Evolutionary conservation across 768 basidiomycete species (phyloP).

Genomic region (Neoboletus subvelutipes): DNA sequence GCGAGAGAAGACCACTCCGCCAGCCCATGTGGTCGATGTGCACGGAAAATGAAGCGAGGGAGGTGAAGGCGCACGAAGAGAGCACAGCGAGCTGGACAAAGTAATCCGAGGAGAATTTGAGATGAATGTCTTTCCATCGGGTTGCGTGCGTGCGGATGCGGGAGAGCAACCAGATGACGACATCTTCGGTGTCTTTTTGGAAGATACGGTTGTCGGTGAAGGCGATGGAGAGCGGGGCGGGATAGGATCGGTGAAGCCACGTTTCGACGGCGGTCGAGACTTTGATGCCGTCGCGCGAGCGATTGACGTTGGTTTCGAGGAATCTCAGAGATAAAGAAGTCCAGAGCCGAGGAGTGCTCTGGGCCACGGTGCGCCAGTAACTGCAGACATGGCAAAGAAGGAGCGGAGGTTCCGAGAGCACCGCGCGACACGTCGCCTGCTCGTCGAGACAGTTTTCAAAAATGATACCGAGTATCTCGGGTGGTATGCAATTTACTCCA

Average conservation of each 20-base stretch:
- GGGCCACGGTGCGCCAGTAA: conserved; percentile 25
- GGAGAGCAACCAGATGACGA: conserved; percentile 21
- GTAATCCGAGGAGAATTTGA: conserved; percentile 30
- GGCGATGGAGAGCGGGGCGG: conserved; percentile 23
- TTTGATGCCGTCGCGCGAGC: conserved; percentile 16
- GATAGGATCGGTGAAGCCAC: conserved; percentile 24
- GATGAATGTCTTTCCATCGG: conserved; percentile 27
- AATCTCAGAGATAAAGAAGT: conserved; percentile 24
- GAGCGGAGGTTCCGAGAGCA: conserved; percentile 20
- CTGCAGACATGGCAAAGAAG: conserved; percentile 27
- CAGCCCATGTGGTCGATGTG: conserved; percentile 31
- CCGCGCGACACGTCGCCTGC: not conserved
- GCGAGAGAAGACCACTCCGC: conserved; percentile 21
- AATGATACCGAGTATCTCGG: conserved; percentile 40
- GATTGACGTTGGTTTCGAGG: conserved; percentile 22
- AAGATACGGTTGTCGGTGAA: conserved; percentile 29
- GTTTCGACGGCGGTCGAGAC: conserved; percentile 19
- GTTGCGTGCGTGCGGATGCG: conserved; percentile 17
- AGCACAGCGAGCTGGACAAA: conserved; percentile 17
- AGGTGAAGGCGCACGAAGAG: conserved; percentile 22
- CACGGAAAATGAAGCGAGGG: conserved; percentile 23
- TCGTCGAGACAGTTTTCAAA: conserved; percentile 23
- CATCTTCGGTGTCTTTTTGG: conserved; percentile 23
- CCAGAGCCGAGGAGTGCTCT: conserved; percentile 24
- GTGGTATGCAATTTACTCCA: conserved; percentile 19